Evolutionary conservation across 768 basidiomycete species (phyloP).

Genomic region (Trametes cinnabarina): DNA sequence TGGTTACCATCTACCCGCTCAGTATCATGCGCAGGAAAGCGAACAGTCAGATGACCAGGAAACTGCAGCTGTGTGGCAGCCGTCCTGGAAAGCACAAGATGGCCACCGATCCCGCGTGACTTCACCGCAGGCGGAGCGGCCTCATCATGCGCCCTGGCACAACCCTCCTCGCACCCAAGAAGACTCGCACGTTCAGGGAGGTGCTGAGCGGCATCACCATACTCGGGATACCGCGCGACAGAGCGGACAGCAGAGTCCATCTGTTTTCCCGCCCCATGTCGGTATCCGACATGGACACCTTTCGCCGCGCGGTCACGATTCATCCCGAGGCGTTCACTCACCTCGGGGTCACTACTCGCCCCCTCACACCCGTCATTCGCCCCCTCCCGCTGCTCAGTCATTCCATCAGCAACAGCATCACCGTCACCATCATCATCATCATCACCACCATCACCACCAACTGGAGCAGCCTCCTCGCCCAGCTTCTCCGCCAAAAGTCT

Average conservation of each 20-base stretch:
- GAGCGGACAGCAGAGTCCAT: constrained; percentile 9
- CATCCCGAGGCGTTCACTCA: constrained; percentile 18
- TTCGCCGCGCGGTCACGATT: constrained; percentile 7
- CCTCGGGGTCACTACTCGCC: constrained; percentile 14
- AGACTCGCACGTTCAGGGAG: neutral
- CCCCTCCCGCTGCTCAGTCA: constrained; percentile 6
- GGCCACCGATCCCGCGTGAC: neutral
- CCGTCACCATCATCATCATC: constrained; percentile 25
- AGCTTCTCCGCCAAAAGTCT: constrained; percentile 58
- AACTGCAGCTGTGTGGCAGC: neutral
- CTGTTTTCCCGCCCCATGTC: neutral
- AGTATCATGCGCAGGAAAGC: constrained; percentile 6
- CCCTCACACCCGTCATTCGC: constrained; percentile 10
- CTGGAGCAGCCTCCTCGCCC: constrained; percentile 40
- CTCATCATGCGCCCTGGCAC: neutral
- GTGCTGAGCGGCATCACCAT: constrained; percentile 10
- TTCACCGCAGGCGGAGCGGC: constrained; percentile 3
- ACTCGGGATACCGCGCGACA: constrained; percentile 4
- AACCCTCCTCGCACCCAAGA: neutral
- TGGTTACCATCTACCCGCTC: neutral
- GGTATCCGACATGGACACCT: constrained; percentile 1
- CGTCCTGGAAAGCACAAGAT: constrained; percentile 5
- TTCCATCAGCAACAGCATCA: constrained; percentile 23
- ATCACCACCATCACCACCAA: constrained; percentile 25
- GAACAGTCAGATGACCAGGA: constrained; percentile 19